These are phyloP conservation scores for Bryoglossum gracile DNA, from an alignment of 495 filamentous ascomycete genomes.

Conservation along the genomic window DNA sequence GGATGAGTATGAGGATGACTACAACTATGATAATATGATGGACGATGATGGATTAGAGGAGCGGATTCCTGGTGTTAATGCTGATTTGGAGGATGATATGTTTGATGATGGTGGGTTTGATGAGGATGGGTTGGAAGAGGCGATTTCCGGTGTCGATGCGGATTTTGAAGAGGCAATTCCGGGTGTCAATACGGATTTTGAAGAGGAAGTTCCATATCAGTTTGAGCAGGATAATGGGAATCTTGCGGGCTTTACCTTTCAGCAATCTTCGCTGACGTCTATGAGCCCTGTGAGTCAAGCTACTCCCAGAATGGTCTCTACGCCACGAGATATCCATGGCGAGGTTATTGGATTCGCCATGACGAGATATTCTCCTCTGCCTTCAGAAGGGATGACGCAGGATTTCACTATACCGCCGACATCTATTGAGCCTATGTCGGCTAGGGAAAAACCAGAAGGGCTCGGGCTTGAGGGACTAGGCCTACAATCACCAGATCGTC, in stretches of 20 bases:
- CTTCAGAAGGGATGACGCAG: not conserved
- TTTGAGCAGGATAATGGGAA: conserved; percentile 19
- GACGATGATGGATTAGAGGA: conserved; percentile 71
- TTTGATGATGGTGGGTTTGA: conserved; percentile 62
- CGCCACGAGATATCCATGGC: conserved; percentile 46
- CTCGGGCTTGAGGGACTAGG: conserved; percentile 26
- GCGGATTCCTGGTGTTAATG: conserved; percentile 66
- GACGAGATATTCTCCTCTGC: conserved; percentile 30
- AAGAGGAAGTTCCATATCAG: conserved; percentile 17
- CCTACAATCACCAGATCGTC: conserved; percentile 1
- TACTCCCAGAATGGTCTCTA: conserved; percentile 38
- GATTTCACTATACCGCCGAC: not conserved
- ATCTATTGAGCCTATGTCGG: not conserved
- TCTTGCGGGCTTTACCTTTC: conserved; percentile 46
- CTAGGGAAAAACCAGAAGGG: conserved; percentile 26
- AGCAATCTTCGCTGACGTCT: conserved; percentile 40
- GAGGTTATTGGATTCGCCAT: conserved; percentile 42
- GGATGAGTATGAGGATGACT: conserved; percentile 58
- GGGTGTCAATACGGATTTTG: conserved; percentile 27
- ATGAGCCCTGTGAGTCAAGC: conserved; percentile 44
- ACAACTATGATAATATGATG: conserved; percentile 62
- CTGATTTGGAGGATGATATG: conserved; percentile 47
- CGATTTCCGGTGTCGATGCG: conserved; percentile 47
- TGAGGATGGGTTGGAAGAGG: conserved; percentile 65
- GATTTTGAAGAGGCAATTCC: conserved; percentile 27